These are phyloP conservation scores for Eryngium alpinum DNA, from an alignment of 140 eudicot genomes.

Conservation along the genomic window DNA sequence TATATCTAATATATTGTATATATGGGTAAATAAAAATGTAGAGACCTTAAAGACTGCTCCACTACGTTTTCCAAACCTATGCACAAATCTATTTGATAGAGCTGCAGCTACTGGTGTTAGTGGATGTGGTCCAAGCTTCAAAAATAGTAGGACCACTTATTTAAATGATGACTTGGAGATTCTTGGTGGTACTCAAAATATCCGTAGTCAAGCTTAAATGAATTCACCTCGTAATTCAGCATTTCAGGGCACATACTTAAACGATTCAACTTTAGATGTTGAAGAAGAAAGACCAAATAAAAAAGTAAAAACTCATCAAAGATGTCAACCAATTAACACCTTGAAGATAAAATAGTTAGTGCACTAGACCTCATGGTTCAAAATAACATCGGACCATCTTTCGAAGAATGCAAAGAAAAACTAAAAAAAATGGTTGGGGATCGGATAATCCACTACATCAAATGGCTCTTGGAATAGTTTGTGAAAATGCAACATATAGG, in stretches of 20 bases:
- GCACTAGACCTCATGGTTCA: background rate
- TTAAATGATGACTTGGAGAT: background rate
- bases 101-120: background rate
- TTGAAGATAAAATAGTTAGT: no score
- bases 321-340: no score
- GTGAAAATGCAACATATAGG: background rate
- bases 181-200: no score
- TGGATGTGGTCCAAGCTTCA: background rate
- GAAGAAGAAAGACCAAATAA: background rate
- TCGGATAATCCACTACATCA: background rate
- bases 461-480: background rate
- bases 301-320: no score
- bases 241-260: no score
- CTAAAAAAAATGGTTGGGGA: background rate
- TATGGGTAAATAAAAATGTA: no score
- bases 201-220: background rate
- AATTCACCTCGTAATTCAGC: background rate
- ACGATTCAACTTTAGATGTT: no score
- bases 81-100: no score
- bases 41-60: no score
- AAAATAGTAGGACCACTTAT: no score
- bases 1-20: no score
- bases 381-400: background rate
- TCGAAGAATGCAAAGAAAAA: background rate
- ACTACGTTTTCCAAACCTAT: no score